A percentile compares a stretch with the other conserved stretches of the same genome.
Conservation (phyloP, 2,329 filamentous ascomycete genomes). For the Fusarium sp. region DNA sequence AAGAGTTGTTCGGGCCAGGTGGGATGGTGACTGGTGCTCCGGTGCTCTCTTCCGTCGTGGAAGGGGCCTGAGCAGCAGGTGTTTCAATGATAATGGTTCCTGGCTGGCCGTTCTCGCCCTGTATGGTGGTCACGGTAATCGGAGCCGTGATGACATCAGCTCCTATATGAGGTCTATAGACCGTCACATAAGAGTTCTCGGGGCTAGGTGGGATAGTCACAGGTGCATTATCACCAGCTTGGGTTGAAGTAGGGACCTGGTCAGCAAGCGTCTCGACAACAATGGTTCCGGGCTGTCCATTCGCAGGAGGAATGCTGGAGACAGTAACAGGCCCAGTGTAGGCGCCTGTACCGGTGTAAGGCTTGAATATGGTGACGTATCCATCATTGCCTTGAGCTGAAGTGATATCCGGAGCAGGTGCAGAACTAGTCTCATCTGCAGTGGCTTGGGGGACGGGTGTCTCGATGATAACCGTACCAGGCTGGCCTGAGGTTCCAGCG, state of each 20-base stretch:
- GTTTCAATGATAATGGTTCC: conserved; percentile 26
- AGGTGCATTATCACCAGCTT: not conserved
- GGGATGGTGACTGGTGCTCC: conserved; percentile 10
- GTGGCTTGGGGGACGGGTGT: conserved; percentile 18
- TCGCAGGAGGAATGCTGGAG: conserved; percentile 20
- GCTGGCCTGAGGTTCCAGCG: conserved; percentile 6
- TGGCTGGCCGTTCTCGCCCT: conserved; percentile 8
- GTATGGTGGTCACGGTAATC: conserved; percentile 26
- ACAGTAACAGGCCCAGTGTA: conserved; percentile 17
- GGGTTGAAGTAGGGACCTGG: not conserved
- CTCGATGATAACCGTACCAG: conserved; percentile 34
- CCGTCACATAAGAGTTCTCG: conserved; percentile 20
- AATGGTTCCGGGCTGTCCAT: conserved; percentile 21
- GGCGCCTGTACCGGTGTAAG: conserved; percentile 16
- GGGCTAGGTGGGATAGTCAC: conserved; percentile 26
- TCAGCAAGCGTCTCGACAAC: conserved; percentile 24
- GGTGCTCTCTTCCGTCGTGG: not conserved
- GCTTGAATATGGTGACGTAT: conserved; percentile 23
- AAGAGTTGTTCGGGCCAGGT: conserved; percentile 11
- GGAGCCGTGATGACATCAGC: conserved; percentile 17
- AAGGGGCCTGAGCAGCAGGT: not conserved
- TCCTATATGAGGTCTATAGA: conserved; percentile 29
- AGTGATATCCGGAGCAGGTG: not conserved
- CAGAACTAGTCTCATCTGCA: not conserved
- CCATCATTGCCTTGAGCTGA: conserved; percentile 19